phyloP scores from a whole-genome alignment of 2,329 filamentous ascomycete genomes.

The Nemania sp. region DNA sequence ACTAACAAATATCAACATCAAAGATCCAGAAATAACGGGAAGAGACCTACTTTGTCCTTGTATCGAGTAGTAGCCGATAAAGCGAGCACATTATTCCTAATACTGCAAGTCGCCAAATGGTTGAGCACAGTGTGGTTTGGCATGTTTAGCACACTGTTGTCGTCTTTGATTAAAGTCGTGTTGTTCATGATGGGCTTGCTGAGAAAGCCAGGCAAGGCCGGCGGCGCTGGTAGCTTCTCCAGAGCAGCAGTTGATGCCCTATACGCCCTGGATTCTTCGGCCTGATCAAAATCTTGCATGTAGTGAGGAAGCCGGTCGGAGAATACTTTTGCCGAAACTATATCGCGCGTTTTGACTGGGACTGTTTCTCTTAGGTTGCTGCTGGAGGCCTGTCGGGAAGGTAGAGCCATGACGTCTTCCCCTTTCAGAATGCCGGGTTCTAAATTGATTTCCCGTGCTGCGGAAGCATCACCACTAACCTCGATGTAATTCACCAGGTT shows the following conservation, averaged over 20 bases:
- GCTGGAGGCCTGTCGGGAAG: constrained; percentile 42
- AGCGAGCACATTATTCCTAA: constrained; percentile 93
- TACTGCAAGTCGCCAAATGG: constrained; percentile 94
- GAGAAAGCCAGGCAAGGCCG: constrained; percentile 84
- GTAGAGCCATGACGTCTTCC: constrained; percentile 35
- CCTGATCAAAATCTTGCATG: constrained; percentile 81
- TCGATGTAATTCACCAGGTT: constrained; percentile 99
- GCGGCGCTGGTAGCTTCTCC: constrained; percentile 79
- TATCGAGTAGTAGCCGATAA: constrained; percentile 98
- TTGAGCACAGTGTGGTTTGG: constrained; percentile 97
- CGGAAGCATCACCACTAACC: constrained; percentile 63
- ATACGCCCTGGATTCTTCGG: constrained; percentile 76
- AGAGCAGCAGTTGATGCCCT: constrained; percentile 75
- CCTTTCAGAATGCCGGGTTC: constrained; percentile 36
- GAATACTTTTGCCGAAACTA: constrained; percentile 63
- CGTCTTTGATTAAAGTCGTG: constrained; percentile 90
- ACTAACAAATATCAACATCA: constrained; percentile 56
- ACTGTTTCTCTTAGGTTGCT: constrained; percentile 38
- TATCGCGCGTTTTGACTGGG: constrained; percentile 58
- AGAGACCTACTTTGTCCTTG: constrained; percentile 75
- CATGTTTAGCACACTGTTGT: constrained; percentile 95
- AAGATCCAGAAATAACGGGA: not conserved
- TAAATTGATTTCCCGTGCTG: constrained; percentile 35
- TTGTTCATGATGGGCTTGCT: constrained; percentile 94
- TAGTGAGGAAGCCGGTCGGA: constrained; percentile 79